Percentiles rank a stretch among this genome's conserved stretches.
These are phyloP conservation scores for Corinectria fuckeliana DNA, from an alignment of 2,329 filamentous ascomycete species.

Conservation along the genomic window DNA sequence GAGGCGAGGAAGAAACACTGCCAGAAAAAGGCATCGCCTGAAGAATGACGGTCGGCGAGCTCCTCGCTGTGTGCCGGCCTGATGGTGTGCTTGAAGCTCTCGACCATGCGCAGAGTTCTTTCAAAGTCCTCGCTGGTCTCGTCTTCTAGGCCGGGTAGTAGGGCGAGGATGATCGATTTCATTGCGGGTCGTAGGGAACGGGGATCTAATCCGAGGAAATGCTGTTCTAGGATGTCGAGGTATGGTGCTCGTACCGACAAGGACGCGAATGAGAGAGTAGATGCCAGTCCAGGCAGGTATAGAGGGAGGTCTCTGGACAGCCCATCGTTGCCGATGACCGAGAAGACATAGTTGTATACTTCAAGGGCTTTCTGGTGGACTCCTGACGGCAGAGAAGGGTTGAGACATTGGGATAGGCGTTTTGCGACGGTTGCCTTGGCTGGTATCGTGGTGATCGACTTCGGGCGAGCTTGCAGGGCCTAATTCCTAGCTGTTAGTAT, in stretches of 20 bases:
- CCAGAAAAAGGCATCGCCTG: conserved; percentile 91
- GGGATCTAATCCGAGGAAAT: conserved; percentile 76
- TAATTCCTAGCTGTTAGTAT: conserved; percentile 44
- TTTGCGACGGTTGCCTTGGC: conserved; percentile 85
- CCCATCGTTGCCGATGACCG: conserved; percentile 80
- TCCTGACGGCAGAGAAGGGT: conserved; percentile 89
- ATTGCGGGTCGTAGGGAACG: conserved; percentile 81
- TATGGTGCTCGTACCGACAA: conserved; percentile 87
- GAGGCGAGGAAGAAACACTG: conserved; percentile 95
- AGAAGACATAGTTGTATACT: conserved; percentile 90
- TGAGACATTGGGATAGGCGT: conserved; percentile 92
- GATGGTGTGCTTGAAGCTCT: conserved; percentile 76
- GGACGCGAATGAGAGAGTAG: conserved; percentile 92
- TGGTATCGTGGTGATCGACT: conserved; percentile 75
- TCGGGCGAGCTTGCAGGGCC: conserved; percentile 87
- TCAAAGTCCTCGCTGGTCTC: conserved; percentile 98
- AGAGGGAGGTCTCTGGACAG: conserved; percentile 83
- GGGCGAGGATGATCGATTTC: conserved; percentile 86
- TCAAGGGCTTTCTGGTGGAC: conserved; percentile 98
- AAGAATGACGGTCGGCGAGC: conserved; percentile 59
- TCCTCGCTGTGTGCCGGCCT: conserved; percentile 59
- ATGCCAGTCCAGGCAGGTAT: conserved; percentile 87
- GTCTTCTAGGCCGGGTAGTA: conserved; percentile 91
- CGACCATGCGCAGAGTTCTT: conserved; percentile 77
- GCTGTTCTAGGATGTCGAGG: conserved; percentile 80